Evolutionary conservation across 192 early-diverging fungal genomes (phyloP).

Genomic region (Backusella liffmaniae): DNA sequence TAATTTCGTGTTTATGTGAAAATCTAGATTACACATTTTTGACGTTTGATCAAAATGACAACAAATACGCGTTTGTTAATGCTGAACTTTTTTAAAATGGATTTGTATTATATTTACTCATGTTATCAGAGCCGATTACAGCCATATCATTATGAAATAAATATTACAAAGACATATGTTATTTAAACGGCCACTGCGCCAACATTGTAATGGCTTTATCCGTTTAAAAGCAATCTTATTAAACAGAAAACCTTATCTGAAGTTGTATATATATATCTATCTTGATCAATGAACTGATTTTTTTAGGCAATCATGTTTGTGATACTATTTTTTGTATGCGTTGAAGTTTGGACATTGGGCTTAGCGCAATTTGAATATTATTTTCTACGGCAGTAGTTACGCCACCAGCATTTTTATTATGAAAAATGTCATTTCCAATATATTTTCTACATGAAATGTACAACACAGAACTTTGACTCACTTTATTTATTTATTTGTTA

Average conservation of each 20-base stretch:
- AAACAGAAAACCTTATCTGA: not conserved
- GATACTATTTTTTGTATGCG: not conserved
- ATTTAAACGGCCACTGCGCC: not conserved
- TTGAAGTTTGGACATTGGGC: not conserved
- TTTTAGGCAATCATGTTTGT: not conserved
- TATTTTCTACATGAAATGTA: not conserved
- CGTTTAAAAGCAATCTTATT: not conserved
- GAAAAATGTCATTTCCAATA: not conserved
- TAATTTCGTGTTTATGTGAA: not conserved
- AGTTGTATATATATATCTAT: not conserved
- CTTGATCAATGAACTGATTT: not conserved
- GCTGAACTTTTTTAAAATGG: not conserved
- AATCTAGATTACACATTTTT: not conserved
- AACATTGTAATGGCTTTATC: not conserved
- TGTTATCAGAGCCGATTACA: not conserved
- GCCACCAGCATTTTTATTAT: not conserved
- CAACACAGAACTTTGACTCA: not conserved
- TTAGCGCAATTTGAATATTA: not conserved
- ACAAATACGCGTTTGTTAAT: not conserved
- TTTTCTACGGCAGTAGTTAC: not conserved
- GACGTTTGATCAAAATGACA: not conserved
- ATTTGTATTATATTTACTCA: not conserved
- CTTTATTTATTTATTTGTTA: not conserved
- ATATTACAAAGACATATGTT: not conserved
- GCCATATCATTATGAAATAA: not conserved